Evolutionary conservation across 148 eudicot genomes (phyloP).

Genomic region (Rhododendron simsii): DNA sequence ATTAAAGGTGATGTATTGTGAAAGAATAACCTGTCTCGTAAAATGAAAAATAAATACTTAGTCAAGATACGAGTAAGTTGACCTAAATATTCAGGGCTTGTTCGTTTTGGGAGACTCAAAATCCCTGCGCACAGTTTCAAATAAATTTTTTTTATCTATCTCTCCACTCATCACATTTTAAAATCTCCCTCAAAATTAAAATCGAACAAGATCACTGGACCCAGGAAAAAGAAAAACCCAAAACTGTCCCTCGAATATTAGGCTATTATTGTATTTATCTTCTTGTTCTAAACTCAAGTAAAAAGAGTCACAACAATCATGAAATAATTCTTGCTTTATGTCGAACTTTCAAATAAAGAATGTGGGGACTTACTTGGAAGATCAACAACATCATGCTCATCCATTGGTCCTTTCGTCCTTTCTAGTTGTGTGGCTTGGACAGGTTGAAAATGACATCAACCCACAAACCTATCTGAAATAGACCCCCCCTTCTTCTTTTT

Average conservation of each 20-base stretch:
- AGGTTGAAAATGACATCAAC: background rate
- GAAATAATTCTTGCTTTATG: background rate
- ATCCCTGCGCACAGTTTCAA: too few relatives aligned
- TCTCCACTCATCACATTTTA: too few relatives aligned
- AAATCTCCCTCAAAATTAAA: too few relatives aligned
- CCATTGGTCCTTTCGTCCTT: conserved; percentile 1
- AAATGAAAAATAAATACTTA: too few relatives aligned
- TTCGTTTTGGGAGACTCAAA: too few relatives aligned
- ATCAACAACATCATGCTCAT: conserved; percentile 1
- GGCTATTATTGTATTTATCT: background rate
- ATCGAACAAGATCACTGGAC: too few relatives aligned
- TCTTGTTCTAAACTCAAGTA: background rate
- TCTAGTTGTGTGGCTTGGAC: conserved; percentile 2
- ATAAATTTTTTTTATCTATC: too few relatives aligned
- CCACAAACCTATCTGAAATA: background rate
- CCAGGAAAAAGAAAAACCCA: background rate
- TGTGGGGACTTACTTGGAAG: background rate
- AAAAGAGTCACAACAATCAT: background rate
- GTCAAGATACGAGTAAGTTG: too few relatives aligned
- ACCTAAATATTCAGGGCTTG: too few relatives aligned
- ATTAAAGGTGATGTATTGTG: too few relatives aligned
- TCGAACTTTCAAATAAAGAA: background rate
- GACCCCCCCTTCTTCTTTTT: background rate
- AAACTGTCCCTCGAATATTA: background rate
- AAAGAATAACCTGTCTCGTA: too few relatives aligned